Evolutionary conservation across 345 rosid species (phyloP), one percentile per base, ranked within the genome.

Genomic region (Draba incana): DNA sequence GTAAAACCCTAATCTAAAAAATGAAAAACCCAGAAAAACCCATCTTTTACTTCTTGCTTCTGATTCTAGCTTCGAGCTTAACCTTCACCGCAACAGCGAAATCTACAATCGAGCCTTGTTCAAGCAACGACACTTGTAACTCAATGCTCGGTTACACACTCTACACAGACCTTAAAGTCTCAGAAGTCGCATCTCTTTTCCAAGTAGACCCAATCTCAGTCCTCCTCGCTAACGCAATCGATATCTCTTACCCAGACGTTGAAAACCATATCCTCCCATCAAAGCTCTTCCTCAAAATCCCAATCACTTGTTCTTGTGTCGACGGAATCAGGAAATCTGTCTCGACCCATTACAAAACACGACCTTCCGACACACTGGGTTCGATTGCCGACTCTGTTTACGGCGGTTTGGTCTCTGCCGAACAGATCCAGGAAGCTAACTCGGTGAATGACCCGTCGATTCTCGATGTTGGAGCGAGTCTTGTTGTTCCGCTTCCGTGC

Each of bases 111-210:
- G 99, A 94, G 79, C 99, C 99, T 4, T 94, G 99, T 78, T 86
- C 99, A 9, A 88, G 86, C 84, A 81, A 88, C 16, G 92, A 89
- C 71, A 75, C 92, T 47, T 94, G 99, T 83, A 85, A 80, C 79
- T 87, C 97, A 31, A 57, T 94, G 50, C 89, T 94, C 56, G 99
- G 96, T 54, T 94, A 94, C 88, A 89, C 92, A 0, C 96, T 94
- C 55, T 89, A 94, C 88, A 88, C 97, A 2, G 95, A 94, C 85
- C 96, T 94, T 56, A 94, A 94, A 46, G 99, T 94, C 64, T 80
- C 99, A 10, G 99, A 94, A 69, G 95, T 94, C 0, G 97, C 95
- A 2, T 88, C 97, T n/a, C 96, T 94, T 77, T 94, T 94, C 80
- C 92, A 91, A 72, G 82, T 91, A 2, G 99, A 94, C 81, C 97